Evolutionary conservation across 495 filamentous ascomycete species (phyloP).

Genomic region (Staphylotrichum longicolle): DNA sequence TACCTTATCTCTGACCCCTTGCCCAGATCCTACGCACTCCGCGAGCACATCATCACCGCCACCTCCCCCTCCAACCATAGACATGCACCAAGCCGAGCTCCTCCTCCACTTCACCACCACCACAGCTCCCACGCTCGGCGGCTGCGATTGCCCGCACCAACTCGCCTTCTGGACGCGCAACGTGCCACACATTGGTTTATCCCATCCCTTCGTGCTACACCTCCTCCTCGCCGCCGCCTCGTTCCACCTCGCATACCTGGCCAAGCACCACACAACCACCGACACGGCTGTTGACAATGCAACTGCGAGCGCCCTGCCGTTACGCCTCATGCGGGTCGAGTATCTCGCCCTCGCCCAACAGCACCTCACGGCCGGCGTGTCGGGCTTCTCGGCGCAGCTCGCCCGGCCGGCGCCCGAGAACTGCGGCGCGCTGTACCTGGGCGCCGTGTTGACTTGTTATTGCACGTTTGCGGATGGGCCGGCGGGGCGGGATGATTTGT

Average conservation of each 20-base stretch:
- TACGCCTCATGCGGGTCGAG: neutral
- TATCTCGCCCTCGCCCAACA: conserved; percentile 6
- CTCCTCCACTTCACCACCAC: conserved; percentile 5
- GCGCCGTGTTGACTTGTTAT: neutral
- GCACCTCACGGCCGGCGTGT: conserved; percentile 7
- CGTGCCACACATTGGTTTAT: neutral
- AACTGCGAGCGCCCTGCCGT: neutral
- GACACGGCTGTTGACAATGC: neutral
- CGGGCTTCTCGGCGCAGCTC: conserved; percentile 10
- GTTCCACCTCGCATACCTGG: conserved; percentile 1
- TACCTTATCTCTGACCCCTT: neutral
- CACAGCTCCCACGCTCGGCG: neutral
- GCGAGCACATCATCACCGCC: neutral
- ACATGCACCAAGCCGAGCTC: conserved; percentile 1
- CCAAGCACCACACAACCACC: neutral
- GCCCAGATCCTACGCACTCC: neutral
- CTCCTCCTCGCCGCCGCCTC: neutral
- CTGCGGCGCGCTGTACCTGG: conserved; percentile 9
- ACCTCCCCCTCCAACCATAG: too few relatives aligned
- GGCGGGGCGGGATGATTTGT: neutral
- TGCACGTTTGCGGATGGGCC: conserved; percentile 7
- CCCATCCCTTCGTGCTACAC: conserved; percentile 1
- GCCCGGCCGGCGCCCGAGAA: neutral
- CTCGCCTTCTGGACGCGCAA: conserved; percentile 3
- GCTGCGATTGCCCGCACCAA: neutral